phyloP scores from a whole-genome alignment of 371 early-diverging fungal species.

The Gilbertella persicaria region DNA sequence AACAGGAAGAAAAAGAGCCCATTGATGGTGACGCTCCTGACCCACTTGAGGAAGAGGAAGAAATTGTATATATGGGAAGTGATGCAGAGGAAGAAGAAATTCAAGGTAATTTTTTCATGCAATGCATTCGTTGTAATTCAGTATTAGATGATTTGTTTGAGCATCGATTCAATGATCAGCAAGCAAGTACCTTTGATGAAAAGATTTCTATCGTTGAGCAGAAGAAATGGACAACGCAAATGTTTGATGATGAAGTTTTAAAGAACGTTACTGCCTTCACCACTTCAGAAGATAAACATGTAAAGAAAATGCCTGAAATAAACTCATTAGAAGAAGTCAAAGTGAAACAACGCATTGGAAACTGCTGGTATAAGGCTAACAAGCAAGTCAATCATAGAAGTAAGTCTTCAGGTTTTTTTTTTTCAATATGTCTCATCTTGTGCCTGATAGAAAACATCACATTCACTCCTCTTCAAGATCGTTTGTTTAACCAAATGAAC shows the following conservation, averaged over 20 bases:
- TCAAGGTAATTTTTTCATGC: background rate
- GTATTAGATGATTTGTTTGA: slow-evolving; percentile 32
- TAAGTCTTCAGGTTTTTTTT: background rate
- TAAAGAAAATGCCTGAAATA: slow-evolving; percentile 28
- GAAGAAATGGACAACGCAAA: slow-evolving; percentile 44
- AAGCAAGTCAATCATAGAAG: slow-evolving; percentile 22
- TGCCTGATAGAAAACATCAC: slow-evolving; percentile 14
- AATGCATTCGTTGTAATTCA: slow-evolving; percentile 9
- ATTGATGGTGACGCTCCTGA: slow-evolving; percentile 12
- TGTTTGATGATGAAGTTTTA: slow-evolving; percentile 47
- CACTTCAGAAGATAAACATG: slow-evolving; percentile 26
- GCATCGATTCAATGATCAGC: slow-evolving; percentile 52
- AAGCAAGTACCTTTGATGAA: slow-evolving; percentile 42
- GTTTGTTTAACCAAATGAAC: slow-evolving; percentile 67
- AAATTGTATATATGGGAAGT: slow-evolving; percentile 31
- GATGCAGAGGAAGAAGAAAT: slow-evolving; percentile 44
- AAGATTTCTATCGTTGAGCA: slow-evolving; percentile 52
- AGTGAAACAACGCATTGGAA: slow-evolving; percentile 38
- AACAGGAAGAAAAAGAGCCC: slow-evolving; percentile 34
- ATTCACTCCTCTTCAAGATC: slow-evolving; percentile 59
- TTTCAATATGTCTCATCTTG: background rate
- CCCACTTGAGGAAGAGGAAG: slow-evolving; percentile 27
- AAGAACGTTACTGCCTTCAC: slow-evolving; percentile 45
- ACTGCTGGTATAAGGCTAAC: slow-evolving; percentile 38
- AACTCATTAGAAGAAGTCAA: slow-evolving; percentile 27